Evolutionary conservation across 1,284 basidiomycete genomes (phyloP).

Genomic region (Trichosporon sp.): DNA sequence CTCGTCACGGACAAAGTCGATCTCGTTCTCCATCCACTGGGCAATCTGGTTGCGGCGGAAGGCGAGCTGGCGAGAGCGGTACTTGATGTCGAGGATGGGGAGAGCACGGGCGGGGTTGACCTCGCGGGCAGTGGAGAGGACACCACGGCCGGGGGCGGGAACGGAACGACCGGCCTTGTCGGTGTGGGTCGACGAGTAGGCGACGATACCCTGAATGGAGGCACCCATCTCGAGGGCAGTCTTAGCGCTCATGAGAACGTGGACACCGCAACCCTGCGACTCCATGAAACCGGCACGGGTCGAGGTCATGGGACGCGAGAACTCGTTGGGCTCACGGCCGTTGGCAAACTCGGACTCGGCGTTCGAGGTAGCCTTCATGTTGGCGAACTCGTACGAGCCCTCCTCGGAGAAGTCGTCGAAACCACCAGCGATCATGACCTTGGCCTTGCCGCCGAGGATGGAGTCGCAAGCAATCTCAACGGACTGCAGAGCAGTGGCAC

Average conservation of each 20-base stretch:
- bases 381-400: slow-evolving; percentile 94
- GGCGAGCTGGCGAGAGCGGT: slow-evolving; percentile 84
- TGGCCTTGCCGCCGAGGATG: slow-evolving; percentile 91
- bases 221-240: slow-evolving; percentile 92
- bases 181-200: slow-evolving; percentile 94
- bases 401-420: slow-evolving; percentile 98
- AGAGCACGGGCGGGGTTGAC: slow-evolving; percentile 67
- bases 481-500: slow-evolving; percentile 96
- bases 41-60: slow-evolving; percentile 93
- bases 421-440: slow-evolving; percentile 98
- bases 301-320: slow-evolving; percentile 95
- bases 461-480: slow-evolving; percentile 97
- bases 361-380: slow-evolving; percentile 99
- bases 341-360: slow-evolving; percentile 95
- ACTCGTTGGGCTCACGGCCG: slow-evolving; percentile 97
- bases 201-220: slow-evolving; percentile 89
- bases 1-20: slow-evolving; percentile 77
- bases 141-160: slow-evolving; percentile 88
- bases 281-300: slow-evolving; percentile 98
- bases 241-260: slow-evolving; percentile 94
- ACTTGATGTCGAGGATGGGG: slow-evolving; percentile 77
- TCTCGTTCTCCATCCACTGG: slow-evolving; percentile 89
- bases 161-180: slow-evolving; percentile 95
- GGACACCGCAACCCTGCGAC: slow-evolving; percentile 93
- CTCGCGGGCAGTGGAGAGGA: slow-evolving; percentile 82